Base-by-base conservation (phyloP, 1,139 yeast species). In the Waltiozyma solani region DNA sequence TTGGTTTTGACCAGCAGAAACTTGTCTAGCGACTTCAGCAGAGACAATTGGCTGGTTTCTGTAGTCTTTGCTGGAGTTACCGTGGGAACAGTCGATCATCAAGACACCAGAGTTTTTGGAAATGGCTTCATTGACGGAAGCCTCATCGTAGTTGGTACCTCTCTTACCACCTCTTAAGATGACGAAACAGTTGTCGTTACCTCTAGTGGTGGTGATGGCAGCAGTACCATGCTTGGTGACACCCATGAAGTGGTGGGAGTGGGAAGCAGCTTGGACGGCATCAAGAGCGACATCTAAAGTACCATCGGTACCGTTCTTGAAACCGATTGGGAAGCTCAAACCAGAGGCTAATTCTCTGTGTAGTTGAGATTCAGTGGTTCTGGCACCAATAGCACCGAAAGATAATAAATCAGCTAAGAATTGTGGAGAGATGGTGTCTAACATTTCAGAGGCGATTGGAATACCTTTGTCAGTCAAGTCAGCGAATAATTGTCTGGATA, bases 301-400 rank as follows among this genome's bases (percentile, higher is more conserved):
- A 57, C 98, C 98, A 60, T 91, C 98, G 37, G 98, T 91, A 59
- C 97, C 97, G 60, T 91, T 91, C 67, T 91, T 91, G 81, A 91
- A 91, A 40, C 98, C 98, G 45, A 91, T 80, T 43, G 98, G 98
- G 89, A 91, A 91, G 11, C 95, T 83, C 48, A 91, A 72, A 37
- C 97, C 98, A 5, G 96, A 86, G 18, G 97, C 94, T 54, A 91
- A 73, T 66, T 91, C 98, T 64, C 98, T 80, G 68, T 91, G 98
- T 47, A 91, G 75, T 65, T 91, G 98, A 37, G 96, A 86, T 69
- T 91, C 98, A 39, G 98, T 91, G 45, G 98, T 91, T 70, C 98
- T 79, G 40, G 98, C 98, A 57, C 98, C 98, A 65, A 91, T 86
- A 44, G 98, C 98, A 51, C 98, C 98, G 51, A 91, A 79, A 33